These are phyloP conservation scores for Tulasnella sp. DNA, from an alignment of 768 basidiomycete species.

Conservation along the genomic window DNA sequence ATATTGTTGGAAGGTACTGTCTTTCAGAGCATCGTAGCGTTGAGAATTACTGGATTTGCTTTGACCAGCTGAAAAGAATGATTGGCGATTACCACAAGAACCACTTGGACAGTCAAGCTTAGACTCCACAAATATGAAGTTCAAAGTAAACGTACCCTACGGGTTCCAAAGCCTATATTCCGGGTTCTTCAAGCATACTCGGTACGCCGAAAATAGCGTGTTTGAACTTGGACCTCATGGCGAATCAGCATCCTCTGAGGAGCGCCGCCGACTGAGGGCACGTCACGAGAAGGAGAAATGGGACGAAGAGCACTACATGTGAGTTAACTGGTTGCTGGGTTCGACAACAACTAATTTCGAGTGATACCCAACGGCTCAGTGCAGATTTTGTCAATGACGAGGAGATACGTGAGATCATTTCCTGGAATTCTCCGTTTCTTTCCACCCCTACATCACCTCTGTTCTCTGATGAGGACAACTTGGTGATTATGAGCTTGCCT, in stretches of 20 bases:
- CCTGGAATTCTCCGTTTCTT: constrained; percentile 48
- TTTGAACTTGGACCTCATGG: constrained; percentile 62
- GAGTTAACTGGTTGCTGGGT: constrained; percentile 20
- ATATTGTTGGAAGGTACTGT: constrained; percentile 45
- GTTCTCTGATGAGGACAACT: constrained; percentile 62
- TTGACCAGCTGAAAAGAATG: constrained; percentile 51
- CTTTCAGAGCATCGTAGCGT: background rate
- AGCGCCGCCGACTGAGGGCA: constrained; percentile 42
- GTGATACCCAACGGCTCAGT: constrained; percentile 30
- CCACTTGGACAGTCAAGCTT: no score
- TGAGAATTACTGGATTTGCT: background rate
- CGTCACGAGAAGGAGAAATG: constrained; percentile 63
- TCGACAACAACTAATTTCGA: constrained; percentile 10
- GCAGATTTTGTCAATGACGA: constrained; percentile 71
- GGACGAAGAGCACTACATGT: constrained; percentile 81
- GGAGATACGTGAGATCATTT: constrained; percentile 54
- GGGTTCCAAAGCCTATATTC: constrained; percentile 66
- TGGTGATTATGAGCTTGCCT: constrained; percentile 44
- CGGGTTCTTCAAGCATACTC: constrained; percentile 60
- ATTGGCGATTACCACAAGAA: constrained; percentile 69
- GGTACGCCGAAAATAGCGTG: constrained; percentile 66
- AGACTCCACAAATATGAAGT: background rate
- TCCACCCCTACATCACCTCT: constrained; percentile 22
- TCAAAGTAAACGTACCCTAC: constrained; percentile 31
- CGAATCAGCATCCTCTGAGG: constrained; percentile 39